Conservation (phyloP, 441 rosid species). For the Populus hybrid region DNA sequence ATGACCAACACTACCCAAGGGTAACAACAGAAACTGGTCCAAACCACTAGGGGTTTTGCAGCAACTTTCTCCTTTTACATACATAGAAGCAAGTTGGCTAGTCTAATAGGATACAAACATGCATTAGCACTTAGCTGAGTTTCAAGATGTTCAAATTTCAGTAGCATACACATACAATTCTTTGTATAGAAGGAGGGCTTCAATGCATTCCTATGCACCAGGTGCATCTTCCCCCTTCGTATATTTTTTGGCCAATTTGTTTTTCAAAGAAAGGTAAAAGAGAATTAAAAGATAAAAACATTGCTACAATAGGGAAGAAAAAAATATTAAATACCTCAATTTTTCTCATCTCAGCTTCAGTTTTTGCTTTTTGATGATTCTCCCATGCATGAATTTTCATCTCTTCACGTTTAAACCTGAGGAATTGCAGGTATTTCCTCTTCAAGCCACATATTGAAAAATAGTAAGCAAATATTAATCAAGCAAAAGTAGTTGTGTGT, state of each 20-base stretch:
- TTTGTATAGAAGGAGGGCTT: background rate
- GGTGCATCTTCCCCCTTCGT: background rate
- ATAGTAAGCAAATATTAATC: background rate
- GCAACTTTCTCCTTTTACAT: background rate
- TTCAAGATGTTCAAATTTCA: background rate
- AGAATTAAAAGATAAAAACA: background rate
- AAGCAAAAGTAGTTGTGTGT: background rate
- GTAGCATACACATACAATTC: background rate
- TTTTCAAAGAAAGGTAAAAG: background rate
- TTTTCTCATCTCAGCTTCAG: constrained; percentile 78
- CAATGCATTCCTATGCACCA: background rate
- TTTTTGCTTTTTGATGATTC: constrained; percentile 75
- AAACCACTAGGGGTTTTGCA: background rate
- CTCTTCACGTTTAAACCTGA: constrained; percentile 76
- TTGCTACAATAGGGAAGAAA: background rate
- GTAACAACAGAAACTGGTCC: background rate
- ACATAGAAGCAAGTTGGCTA: background rate
- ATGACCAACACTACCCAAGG: background rate
- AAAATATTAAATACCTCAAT: constrained; percentile 51
- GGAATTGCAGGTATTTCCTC: background rate
- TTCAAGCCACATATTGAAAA: constrained; percentile 17
- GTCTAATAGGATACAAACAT: background rate
- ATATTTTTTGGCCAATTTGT: background rate
- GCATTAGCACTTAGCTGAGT: background rate
- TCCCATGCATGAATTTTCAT: constrained; percentile 93